Conservation (phyloP, 768 basidiomycete genomes). For the Termitomyces titanicus region DNA sequence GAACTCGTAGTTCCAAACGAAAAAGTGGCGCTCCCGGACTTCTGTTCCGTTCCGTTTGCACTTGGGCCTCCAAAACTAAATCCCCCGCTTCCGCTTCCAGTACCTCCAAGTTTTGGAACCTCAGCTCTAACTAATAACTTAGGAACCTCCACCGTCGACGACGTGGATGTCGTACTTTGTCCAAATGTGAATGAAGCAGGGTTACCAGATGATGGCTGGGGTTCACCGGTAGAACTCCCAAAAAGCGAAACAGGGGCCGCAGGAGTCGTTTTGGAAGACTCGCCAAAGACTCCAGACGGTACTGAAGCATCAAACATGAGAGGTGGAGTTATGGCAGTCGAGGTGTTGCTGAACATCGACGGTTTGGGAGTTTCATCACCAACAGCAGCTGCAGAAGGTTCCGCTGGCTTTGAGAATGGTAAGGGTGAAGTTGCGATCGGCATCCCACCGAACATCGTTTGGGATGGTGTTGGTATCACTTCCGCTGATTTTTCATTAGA, state of each 20-base stretch:
- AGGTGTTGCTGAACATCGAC: constrained; percentile 13
- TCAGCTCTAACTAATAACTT: constrained; percentile 37
- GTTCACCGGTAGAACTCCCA: background rate
- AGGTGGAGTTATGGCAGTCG: constrained; percentile 9
- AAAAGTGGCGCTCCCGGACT: constrained; percentile 3
- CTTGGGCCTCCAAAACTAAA: background rate
- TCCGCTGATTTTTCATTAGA: background rate
- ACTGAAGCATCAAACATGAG: background rate
- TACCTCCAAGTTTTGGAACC: constrained; percentile 36
- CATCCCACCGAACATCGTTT: background rate
- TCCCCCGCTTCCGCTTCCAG: background rate
- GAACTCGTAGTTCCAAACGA: constrained; percentile 10
- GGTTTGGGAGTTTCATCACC: background rate
- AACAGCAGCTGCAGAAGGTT: background rate
- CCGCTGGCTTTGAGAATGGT: constrained; percentile 7
- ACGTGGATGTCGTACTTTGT: constrained; percentile 9
- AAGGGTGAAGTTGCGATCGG: background rate
- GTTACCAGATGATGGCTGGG: constrained; percentile 16
- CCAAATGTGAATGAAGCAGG: constrained; percentile 27
- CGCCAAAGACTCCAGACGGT: background rate
- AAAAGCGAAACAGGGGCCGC: background rate
- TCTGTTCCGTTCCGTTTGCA: background rate
- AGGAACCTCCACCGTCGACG: constrained; percentile 22
- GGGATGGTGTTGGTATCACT: background rate
- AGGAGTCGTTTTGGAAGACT: background rate